Evolutionary conservation across 441 rosid genomes (phyloP).

Genomic region (Adansonia rubrostipa): DNA sequence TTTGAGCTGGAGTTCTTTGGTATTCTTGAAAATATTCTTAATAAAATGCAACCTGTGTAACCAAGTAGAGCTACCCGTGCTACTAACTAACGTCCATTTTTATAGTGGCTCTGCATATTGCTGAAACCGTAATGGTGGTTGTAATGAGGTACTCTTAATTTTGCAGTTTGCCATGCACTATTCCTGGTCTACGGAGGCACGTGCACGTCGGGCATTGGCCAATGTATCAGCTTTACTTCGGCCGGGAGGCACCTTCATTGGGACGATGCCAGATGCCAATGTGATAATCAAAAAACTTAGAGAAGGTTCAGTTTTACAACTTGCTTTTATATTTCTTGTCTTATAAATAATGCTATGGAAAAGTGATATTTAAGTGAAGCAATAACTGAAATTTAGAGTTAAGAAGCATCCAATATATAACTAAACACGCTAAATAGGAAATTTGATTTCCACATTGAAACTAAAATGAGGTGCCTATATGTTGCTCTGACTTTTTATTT

Average conservation of each 20-base stretch:
- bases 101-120: background rate
- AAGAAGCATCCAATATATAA: background rate
- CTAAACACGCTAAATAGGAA: background rate
- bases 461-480: background rate
- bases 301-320: conserved; percentile 55
- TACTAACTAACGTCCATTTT: background rate
- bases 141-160: background rate
- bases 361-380: conserved; percentile 14
- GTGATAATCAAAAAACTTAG: conserved; percentile 84
- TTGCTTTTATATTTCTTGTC: conserved; percentile 14
- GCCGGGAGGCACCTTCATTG: conserved; percentile 90
- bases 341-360: background rate
- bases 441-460: background rate
- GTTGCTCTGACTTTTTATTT: too few species aligned
- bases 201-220: conserved; percentile 91
- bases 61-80: background rate
- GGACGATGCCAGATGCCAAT: conserved; percentile 99
- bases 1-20: conserved; percentile 6
- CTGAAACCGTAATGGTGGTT: background rate
- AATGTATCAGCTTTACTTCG: conserved; percentile 94
- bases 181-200: conserved; percentile 96
- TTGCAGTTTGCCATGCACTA: conserved; percentile 95
- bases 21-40: background rate
- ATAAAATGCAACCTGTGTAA: background rate
- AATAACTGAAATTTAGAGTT: conserved; percentile 1